Conservation (phyloP, 805 yeast species). For the Blastobotrys peoriensis region DNA sequence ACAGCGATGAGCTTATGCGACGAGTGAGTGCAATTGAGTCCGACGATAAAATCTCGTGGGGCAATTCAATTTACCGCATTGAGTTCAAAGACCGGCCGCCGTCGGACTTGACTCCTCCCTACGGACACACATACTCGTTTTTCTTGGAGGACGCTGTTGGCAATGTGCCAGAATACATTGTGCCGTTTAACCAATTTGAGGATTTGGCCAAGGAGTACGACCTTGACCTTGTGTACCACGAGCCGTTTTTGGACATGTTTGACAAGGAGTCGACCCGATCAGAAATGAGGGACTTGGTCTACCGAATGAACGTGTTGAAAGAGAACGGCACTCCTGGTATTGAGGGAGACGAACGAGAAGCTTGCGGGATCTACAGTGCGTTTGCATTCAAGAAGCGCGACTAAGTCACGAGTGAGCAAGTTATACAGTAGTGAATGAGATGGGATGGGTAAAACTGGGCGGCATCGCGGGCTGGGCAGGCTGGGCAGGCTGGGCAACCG, state of each 20-base stretch:
- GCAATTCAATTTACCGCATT: constrained; percentile 77
- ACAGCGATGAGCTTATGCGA: constrained; percentile 72
- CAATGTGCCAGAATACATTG: constrained; percentile 93
- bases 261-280: constrained; percentile 53
- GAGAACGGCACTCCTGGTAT: constrained; percentile 79
- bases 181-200: constrained; percentile 85
- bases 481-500: no score
- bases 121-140: constrained; percentile 78
- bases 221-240: constrained; percentile 61
- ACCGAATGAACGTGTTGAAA: constrained; percentile 45
- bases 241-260: constrained; percentile 77
- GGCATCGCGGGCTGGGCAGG: no score
- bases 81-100: constrained; percentile 76
- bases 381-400: constrained; percentile 56
- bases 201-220: constrained; percentile 80
- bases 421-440: no score
- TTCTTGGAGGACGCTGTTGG: constrained; percentile 89
- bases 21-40: constrained; percentile 40
- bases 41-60: constrained; percentile 55
- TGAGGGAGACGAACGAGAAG: constrained; percentile 84
- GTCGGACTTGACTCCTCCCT: constrained; percentile 62
- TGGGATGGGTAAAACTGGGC: no score
- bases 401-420: no score
- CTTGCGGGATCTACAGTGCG: constrained; percentile 75
- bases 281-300: constrained; percentile 24